Percentiles rank a stretch among this genome's conserved stretches.
Conservation (phyloP, 768 basidiomycete genomes). For the Coprinopsis marcescibilis region DNA sequence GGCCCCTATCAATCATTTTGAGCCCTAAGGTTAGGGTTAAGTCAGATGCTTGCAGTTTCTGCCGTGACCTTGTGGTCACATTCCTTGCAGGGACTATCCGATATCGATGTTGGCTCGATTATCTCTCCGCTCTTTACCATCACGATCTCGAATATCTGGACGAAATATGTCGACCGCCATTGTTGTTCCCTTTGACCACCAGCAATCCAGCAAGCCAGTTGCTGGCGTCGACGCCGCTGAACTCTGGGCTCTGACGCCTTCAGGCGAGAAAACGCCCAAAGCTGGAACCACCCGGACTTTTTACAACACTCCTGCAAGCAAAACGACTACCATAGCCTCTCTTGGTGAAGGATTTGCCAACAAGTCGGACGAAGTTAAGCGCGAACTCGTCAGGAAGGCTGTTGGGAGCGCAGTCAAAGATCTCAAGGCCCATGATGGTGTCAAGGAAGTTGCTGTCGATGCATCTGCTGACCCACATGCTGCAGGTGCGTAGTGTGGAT, state of each 20-base stretch:
- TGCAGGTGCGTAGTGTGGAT: conserved; percentile 65
- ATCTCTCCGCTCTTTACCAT: conserved; percentile 19
- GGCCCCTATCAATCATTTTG: not conserved
- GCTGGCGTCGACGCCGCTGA: conserved; percentile 38
- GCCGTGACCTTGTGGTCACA: conserved; percentile 7
- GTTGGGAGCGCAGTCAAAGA: conserved; percentile 71
- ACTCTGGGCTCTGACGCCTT: conserved; percentile 48
- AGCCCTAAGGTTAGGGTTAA: conserved; percentile 1
- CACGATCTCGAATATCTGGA: conserved; percentile 15
- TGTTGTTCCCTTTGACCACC: conserved; percentile 54
- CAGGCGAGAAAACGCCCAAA: conserved; percentile 48
- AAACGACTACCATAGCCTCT: conserved; percentile 51
- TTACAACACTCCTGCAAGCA: conserved; percentile 45
- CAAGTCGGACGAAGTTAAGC: conserved; percentile 40
- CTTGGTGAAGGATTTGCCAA: conserved; percentile 48
- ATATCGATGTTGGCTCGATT: conserved; percentile 23
- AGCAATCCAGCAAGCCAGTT: conserved; percentile 24
- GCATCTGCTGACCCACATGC: conserved; percentile 67
- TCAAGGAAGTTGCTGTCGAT: conserved; percentile 60
- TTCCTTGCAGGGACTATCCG: conserved; percentile 13
- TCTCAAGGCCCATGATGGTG: conserved; percentile 53
- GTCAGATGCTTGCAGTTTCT: conserved; percentile 4
- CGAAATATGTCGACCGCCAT: conserved; percentile 50
- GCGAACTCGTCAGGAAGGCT: conserved; percentile 67
- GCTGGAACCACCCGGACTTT: conserved; percentile 62